Evolutionary conservation across 192 early-diverging fungal genomes (phyloP).

Genomic region (Rhizophagus sp.): DNA sequence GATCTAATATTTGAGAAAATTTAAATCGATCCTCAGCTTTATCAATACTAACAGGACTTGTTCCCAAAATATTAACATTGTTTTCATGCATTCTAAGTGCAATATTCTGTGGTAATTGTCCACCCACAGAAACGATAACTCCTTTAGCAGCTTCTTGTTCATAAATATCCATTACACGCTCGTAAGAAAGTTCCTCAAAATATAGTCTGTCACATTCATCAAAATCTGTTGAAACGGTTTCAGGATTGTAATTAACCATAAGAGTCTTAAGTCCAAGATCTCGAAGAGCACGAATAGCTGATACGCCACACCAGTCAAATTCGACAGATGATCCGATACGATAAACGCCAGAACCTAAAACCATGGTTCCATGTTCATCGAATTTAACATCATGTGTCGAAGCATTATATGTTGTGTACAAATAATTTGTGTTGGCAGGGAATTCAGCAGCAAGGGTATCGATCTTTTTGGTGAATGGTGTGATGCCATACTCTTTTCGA

Average conservation of each 20-base stretch:
- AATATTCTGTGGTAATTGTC: constrained; percentile 98
- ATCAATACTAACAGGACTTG: constrained; percentile 96
- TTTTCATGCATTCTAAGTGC: constrained; percentile 87
- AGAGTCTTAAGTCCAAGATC: constrained; percentile 87
- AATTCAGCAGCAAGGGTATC: constrained; percentile 99
- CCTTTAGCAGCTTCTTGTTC: constrained; percentile 85
- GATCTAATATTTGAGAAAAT: constrained; percentile 96
- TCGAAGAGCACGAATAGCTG: constrained; percentile 92
- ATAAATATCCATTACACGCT: constrained; percentile 97
- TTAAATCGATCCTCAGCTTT: constrained; percentile 97
- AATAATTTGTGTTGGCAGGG: constrained; percentile 96
- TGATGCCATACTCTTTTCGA: constrained; percentile 76
- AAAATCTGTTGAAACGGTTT: constrained; percentile 99
- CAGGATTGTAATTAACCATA: constrained; percentile 99
- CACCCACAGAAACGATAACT: constrained; percentile 94
- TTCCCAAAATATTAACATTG: constrained; percentile 93
- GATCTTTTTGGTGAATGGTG: constrained; percentile 97
- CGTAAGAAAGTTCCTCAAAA: constrained; percentile 94
- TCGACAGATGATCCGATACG: constrained; percentile 98
- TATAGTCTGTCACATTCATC: constrained; percentile 98
- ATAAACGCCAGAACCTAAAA: constrained; percentile 96
- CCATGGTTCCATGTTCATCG: constrained; percentile 95
- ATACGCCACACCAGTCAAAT: constrained; percentile 99
- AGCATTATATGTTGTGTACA: constrained; percentile 98
- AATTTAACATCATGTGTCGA: constrained; percentile 89